Evolutionary conservation across 257 asterid genomes (phyloP).

Genomic region (Lantana camara): DNA sequence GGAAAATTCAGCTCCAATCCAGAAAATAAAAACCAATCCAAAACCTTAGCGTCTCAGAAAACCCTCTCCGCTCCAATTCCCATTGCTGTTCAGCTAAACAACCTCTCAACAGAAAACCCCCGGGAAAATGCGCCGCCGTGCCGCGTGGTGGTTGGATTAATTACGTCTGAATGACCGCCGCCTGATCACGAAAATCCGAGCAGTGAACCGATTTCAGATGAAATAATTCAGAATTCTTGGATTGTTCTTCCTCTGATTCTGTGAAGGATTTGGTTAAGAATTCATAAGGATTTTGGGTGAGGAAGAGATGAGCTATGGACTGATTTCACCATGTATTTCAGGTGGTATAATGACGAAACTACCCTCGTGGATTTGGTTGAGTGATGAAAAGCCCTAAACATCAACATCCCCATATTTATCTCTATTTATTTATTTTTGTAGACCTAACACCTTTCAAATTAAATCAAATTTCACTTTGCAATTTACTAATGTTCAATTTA

Average conservation of each 20-base stretch:
- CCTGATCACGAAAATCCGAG: conserved; percentile 12
- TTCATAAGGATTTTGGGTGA: background rate
- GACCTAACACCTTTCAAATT: background rate
- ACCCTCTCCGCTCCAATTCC: conserved; percentile 24
- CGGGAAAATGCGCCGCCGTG: conserved; percentile 28
- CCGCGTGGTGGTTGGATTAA: conserved; percentile 22
- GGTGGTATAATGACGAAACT: conserved; percentile 28
- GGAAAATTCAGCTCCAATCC: conserved; percentile 13
- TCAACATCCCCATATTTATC: conserved; percentile 11
- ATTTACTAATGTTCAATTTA: background rate
- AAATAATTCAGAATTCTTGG: background rate
- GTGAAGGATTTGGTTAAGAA: conserved; percentile 25
- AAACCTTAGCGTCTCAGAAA: conserved; percentile 7
- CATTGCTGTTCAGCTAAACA: conserved; percentile 12
- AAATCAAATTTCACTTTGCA: background rate
- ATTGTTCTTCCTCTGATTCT: conserved; percentile 11
- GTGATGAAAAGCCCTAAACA: conserved; percentile 23
- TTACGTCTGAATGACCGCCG: conserved; percentile 12
- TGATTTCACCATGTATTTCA: conserved; percentile 29
- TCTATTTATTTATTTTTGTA: background rate
- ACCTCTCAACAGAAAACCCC: background rate
- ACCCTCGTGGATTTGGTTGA: conserved; percentile 16
- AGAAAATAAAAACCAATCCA: background rate
- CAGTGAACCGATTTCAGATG: background rate
- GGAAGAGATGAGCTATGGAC: conserved; percentile 20